Evolutionary conservation across 2,329 filamentous ascomycete genomes (phyloP).

Genomic region (Lecanoromycetidae sp.): DNA sequence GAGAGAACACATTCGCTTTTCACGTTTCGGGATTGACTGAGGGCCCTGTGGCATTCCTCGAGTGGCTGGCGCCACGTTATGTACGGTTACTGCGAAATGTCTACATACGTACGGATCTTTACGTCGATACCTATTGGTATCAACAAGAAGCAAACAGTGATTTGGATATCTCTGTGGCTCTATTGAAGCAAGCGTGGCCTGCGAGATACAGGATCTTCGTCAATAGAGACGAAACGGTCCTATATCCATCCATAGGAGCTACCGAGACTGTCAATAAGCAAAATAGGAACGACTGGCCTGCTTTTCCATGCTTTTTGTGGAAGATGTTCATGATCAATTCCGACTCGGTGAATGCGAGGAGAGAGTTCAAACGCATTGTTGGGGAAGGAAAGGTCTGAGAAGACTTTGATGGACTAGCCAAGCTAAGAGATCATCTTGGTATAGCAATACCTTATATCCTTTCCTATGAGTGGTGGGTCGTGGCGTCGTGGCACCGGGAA

Average conservation of each 20-base stretch:
- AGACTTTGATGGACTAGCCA: too few species aligned
- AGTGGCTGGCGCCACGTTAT: background rate
- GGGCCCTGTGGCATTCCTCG: slow-evolving; percentile 1
- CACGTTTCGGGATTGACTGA: slow-evolving; percentile 2
- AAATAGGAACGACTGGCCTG: background rate
- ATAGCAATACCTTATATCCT: too few species aligned
- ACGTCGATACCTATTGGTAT: background rate
- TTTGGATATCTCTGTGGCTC: background rate
- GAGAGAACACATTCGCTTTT: slow-evolving; percentile 8
- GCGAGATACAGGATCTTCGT: background rate
- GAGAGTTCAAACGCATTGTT: background rate
- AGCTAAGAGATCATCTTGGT: too few species aligned
- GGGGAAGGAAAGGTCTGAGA: background rate
- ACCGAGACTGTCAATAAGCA: background rate
- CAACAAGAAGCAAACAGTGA: background rate
- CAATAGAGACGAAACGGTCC: background rate
- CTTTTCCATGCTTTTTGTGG: background rate
- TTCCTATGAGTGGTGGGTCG: too few species aligned
- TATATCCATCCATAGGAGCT: background rate
- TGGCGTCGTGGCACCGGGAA: too few species aligned
- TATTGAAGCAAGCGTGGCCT: slow-evolving; percentile 4
- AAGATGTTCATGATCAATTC: slow-evolving; percentile 1
- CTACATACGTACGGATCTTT: background rate
- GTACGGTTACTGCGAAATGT: background rate
- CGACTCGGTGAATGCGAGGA: background rate